Base-by-base conservation (phyloP, 352 stramenopile genomes). In the Phytopythium oedochilum region DNA sequence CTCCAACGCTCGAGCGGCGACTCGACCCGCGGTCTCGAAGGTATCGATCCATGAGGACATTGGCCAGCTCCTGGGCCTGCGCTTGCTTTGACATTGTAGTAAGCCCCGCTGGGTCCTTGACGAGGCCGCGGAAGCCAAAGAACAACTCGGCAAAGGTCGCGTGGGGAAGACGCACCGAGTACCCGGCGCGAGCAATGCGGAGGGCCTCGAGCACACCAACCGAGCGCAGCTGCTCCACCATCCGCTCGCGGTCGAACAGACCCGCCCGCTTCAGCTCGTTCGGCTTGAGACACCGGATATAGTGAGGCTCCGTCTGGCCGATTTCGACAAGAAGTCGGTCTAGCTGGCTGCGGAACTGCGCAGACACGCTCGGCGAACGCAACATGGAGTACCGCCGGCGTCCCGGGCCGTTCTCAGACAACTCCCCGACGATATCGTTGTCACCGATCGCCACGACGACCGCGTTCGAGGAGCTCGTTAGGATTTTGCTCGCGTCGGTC, bases 271-370 rank as follows among this genome's bases (percentile, higher is more conserved):
- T 91, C 2, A 87, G 53, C 69, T 99, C 95, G 62, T 99, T 99
- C 38, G 97, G 96, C 73, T 99, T 99, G 3, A 99, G 73, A 63
- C 97, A 99, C 36, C 97, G 94, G 59, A 99, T 95, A 64, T 99
- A 99, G 66, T 99, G 97, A 10, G 96, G 96, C 60, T 97, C 78
- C 0, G 96, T 99, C 46, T 78, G 73, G 31, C 96, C 92, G 52
- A 99, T 99, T 34, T 97, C 83, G 20, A 83, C 66, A 42, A 98
- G 96, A 6, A 99, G 78, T 14, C 84, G 72, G 43, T 97, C 92
- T 12, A 99, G 77, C 55, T 98, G 96, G 31, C 75, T 83, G 22
- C 89, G 92, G 59, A 99, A 99, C 63, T 98, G 87, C 22, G 86
- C 86, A 15, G 88, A 97, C 10, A 95, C 81, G 62, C 81, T 92